These are phyloP conservation scores for Penicillium soppii DNA, from an alignment of 495 filamentous ascomycete species.

Conservation along the genomic window DNA sequence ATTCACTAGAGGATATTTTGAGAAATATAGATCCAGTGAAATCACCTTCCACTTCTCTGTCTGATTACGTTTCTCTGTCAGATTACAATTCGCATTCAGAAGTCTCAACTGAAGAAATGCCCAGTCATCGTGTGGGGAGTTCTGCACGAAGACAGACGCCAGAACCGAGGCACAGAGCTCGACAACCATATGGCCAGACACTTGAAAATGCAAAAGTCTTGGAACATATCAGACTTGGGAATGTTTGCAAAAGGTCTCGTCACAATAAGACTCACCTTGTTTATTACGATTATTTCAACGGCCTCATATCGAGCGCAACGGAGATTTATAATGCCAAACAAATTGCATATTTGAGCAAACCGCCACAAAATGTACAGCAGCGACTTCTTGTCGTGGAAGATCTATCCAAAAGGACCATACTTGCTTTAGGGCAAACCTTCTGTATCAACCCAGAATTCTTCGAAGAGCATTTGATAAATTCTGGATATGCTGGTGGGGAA, in stretches of 20 bases:
- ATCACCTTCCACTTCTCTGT: too few species aligned
- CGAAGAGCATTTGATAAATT: conserved; percentile 17
- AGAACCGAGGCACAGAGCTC: background rate
- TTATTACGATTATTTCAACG: conserved; percentile 8
- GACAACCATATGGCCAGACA: background rate
- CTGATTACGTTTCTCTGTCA: too few species aligned
- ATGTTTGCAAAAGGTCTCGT: background rate
- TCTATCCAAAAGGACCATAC: conserved; percentile 7
- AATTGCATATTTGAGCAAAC: background rate
- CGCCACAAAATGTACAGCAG: background rate
- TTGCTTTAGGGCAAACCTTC: conserved; percentile 7
- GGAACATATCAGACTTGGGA: conserved; percentile 14
- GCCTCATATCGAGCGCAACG: background rate
- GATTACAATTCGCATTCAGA: too few species aligned
- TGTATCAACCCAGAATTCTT: conserved; percentile 17
- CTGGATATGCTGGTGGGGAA: conserved; percentile 4
- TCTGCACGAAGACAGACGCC: too few species aligned
- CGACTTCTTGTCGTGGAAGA: conserved; percentile 15
- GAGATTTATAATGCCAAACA: background rate
- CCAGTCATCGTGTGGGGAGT: too few species aligned
- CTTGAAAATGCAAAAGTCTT: conserved; percentile 10
- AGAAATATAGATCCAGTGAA: too few species aligned
- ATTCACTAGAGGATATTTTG: too few species aligned
- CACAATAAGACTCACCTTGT: conserved; percentile 2
- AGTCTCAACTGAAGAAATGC: too few species aligned